phyloP scores from a whole-genome alignment of 805 yeast genomes.

The Cyberlindnera mississippiensis region DNA sequence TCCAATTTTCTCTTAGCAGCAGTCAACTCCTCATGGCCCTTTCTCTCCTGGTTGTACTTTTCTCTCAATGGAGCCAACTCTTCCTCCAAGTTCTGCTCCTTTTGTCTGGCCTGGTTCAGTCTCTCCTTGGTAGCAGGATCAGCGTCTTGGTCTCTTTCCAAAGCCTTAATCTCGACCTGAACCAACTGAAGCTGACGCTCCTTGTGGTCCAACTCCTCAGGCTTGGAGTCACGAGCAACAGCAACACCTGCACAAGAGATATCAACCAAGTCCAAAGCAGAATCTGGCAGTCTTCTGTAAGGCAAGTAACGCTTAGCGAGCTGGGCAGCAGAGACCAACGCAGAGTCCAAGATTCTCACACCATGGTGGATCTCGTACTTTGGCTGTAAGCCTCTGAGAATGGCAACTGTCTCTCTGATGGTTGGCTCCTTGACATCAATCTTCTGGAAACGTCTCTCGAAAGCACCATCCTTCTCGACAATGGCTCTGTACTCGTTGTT shows the following conservation, averaged over 20 bases:
- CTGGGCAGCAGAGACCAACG: conserved; percentile 91
- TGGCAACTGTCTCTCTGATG: conserved; percentile 88
- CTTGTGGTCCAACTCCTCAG: conserved; percentile 90
- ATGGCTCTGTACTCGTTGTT: conserved; percentile 89
- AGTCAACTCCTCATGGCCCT: conserved; percentile 88
- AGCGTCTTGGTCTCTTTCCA: conserved; percentile 92
- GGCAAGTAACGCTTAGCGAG: conserved; percentile 92
- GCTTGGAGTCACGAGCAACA: conserved; percentile 96
- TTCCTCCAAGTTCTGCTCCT: conserved; percentile 80
- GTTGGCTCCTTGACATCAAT: conserved; percentile 95
- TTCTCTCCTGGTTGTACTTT: conserved; percentile 79
- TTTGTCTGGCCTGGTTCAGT: conserved; percentile 70
- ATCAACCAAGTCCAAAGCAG: conserved; percentile 94
- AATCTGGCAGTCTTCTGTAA: conserved; percentile 92
- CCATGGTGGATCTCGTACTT: conserved; percentile 97
- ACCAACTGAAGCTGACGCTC: conserved; percentile 90
- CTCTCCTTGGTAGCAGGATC: conserved; percentile 82
- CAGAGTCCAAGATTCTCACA: conserved; percentile 91
- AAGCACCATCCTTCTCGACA: conserved; percentile 96
- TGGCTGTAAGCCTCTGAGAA: conserved; percentile 92
- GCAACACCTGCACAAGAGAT: conserved; percentile 97
- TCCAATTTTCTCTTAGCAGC: conserved; percentile 86
- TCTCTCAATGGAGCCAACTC: conserved; percentile 81
- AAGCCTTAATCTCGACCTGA: conserved; percentile 94
- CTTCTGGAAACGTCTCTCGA: conserved; percentile 97